phyloP scores from a whole-genome alignment of 805 yeast genomes.

The Candida vartiovaarae region DNA sequence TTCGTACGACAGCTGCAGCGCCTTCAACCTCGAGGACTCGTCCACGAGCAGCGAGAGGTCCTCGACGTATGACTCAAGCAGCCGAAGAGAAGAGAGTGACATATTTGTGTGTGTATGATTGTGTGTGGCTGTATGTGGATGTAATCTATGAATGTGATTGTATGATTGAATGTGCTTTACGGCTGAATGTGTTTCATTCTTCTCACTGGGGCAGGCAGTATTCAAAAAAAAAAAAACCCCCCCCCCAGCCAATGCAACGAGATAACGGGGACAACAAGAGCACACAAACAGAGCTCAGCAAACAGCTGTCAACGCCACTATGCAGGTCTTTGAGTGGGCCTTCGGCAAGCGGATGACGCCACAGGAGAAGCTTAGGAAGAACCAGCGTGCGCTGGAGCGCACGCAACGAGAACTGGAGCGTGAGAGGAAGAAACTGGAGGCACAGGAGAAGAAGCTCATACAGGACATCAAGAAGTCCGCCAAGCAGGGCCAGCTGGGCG shows the following conservation, averaged over 20 bases:
- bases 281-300: too few species aligned
- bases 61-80: slow-evolving; percentile 23
- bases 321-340: slow-evolving; percentile 85
- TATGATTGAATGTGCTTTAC: too few species aligned
- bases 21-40: slow-evolving; percentile 17
- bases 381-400: slow-evolving; percentile 90
- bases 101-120: too few species aligned
- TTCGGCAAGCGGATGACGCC: slow-evolving; percentile 93
- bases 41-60: slow-evolving; percentile 19
- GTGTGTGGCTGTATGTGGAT: too few species aligned
- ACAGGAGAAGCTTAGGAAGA: slow-evolving; percentile 89
- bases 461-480: slow-evolving; percentile 88
- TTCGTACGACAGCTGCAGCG: slow-evolving; percentile 10
- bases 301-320: slow-evolving; percentile 13
- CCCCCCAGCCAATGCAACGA: too few species aligned
- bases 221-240: too few species aligned
- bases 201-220: too few species aligned
- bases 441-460: slow-evolving; percentile 84
- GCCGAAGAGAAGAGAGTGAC: slow-evolving; percentile 15
- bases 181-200: too few species aligned
- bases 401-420: slow-evolving; percentile 91
- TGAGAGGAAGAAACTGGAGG: slow-evolving; percentile 79
- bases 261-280: too few species aligned
- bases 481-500: slow-evolving; percentile 78
- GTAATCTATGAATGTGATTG: too few species aligned